Evolutionary conservation across 495 filamentous ascomycete genomes (phyloP).

Genomic region (Aspergillus coremiiformis): DNA sequence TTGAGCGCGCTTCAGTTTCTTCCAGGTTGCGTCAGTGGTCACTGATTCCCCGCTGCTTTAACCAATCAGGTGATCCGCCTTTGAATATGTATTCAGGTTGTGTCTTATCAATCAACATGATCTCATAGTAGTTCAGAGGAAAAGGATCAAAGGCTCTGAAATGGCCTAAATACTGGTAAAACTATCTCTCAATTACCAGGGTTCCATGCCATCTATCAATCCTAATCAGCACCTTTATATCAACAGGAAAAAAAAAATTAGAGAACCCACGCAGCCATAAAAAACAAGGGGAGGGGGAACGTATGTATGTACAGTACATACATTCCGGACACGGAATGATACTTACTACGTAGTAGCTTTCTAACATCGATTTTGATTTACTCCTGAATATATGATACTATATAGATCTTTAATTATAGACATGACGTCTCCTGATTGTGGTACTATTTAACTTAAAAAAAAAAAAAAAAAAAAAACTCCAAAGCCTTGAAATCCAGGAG

Average conservation of each 20-base stretch:
- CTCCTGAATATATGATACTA: not conserved
- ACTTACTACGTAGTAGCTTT: not conserved
- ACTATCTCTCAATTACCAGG: no score
- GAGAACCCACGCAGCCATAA: no score
- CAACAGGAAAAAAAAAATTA: no score
- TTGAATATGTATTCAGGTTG: not conserved
- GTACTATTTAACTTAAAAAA: not conserved
- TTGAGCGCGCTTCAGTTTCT: no score
- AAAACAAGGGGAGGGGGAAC: no score
- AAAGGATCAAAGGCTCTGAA: no score
- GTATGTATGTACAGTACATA: no score
- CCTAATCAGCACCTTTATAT: no score
- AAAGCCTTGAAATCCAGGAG: not conserved
- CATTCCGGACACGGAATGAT: not conserved
- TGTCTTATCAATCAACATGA: not conserved
- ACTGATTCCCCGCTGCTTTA: conserved; percentile 4
- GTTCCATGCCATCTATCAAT: no score
- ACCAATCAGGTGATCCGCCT: conserved; percentile 1
- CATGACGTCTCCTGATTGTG: not conserved
- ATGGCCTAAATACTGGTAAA: no score
- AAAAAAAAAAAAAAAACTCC: no score
- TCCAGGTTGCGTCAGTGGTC: conserved; percentile 10
- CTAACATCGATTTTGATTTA: not conserved
- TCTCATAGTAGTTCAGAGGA: not conserved
- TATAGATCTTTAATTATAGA: not conserved